Evolutionary conservation across 73 alveolate genomes (phyloP).

Genomic region (Strombidium stylifer): DNA sequence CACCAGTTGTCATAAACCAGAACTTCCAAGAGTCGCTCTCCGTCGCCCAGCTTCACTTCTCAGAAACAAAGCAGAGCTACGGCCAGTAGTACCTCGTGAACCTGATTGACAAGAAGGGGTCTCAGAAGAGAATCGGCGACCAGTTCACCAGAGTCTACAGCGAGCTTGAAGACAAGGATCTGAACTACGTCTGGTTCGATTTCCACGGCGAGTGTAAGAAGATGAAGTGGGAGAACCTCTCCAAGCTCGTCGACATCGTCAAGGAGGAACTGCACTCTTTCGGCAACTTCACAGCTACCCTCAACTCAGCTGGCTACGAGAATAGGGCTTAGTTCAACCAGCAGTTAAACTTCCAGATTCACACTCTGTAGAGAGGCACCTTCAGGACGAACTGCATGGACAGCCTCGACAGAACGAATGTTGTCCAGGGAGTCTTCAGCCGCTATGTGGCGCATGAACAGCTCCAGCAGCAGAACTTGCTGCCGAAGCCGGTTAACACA

Average conservation of each 20-base stretch:
- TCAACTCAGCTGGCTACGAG: slow-evolving; percentile 44
- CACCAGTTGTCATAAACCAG: slow-evolving; percentile 68
- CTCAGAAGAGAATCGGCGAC: slow-evolving; percentile 82
- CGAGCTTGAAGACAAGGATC: slow-evolving; percentile 49
- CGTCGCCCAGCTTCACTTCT: slow-evolving; percentile 70
- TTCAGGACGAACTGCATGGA: slow-evolving; percentile 98
- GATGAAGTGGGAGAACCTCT: slow-evolving; percentile 91
- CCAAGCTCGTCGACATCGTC: slow-evolving; percentile 69
- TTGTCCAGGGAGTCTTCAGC: slow-evolving; percentile 87
- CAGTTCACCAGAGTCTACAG: slow-evolving; percentile 72
- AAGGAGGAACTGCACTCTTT: slow-evolving; percentile 49
- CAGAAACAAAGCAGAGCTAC: slow-evolving; percentile 63
- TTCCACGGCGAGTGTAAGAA: slow-evolving; percentile 96
- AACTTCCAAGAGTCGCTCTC: slow-evolving; percentile 51
- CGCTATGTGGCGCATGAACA: slow-evolving; percentile 71
- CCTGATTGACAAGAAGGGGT: slow-evolving; percentile 85
- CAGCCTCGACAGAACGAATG: slow-evolving; percentile 97
- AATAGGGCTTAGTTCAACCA: slow-evolving; percentile 18
- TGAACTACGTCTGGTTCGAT: slow-evolving; percentile 96
- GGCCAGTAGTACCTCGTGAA: slow-evolving; percentile 78
- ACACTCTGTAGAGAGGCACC: slow-evolving; percentile 71
- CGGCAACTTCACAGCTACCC: slow-evolving; percentile 55
- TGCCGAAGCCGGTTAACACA: slow-evolving; percentile 54
- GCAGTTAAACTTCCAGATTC: slow-evolving; percentile 13
- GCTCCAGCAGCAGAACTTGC: slow-evolving; percentile 10